Evolutionary conservation across 345 rosid species (phyloP).

Genomic region (Luvunga scandens): DNA sequence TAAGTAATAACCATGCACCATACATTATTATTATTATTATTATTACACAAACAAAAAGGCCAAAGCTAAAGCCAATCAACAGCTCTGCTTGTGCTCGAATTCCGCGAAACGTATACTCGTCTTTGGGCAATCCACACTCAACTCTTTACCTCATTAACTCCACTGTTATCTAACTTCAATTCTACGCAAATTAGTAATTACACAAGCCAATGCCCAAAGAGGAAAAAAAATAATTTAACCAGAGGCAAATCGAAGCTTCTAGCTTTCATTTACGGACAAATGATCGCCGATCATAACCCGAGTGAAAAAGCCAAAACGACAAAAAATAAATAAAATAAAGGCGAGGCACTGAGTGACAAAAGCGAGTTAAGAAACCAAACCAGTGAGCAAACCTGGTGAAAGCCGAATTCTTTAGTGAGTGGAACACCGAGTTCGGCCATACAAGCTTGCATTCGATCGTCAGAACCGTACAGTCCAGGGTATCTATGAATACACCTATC

Average conservation of each 20-base stretch:
- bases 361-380: background rate
- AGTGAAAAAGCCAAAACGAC: background rate
- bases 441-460: conserved; percentile 98
- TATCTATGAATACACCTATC: conserved; percentile 83
- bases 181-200: background rate
- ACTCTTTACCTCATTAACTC: background rate
- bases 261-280: background rate
- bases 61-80: background rate
- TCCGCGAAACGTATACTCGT: background rate
- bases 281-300: background rate
- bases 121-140: background rate
- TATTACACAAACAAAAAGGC: too few species aligned
- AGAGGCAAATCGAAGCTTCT: background rate
- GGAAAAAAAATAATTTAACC: background rate
- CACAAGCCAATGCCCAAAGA: background rate
- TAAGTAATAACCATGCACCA: too few species aligned
- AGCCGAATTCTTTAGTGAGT: conserved; percentile 88
- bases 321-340: background rate
- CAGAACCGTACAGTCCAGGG: conserved; percentile 95
- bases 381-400: conserved; percentile 76
- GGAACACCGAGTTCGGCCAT: conserved; percentile 99
- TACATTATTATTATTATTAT: too few species aligned
- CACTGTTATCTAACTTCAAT: background rate
- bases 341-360: background rate
- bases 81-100: background rate